Percentiles rank a stretch among this genome's conserved stretches.
These are phyloP conservation scores for Sclerotinia glacialis DNA, from an alignment of 2,329 filamentous ascomycete genomes.

Conservation along the genomic window DNA sequence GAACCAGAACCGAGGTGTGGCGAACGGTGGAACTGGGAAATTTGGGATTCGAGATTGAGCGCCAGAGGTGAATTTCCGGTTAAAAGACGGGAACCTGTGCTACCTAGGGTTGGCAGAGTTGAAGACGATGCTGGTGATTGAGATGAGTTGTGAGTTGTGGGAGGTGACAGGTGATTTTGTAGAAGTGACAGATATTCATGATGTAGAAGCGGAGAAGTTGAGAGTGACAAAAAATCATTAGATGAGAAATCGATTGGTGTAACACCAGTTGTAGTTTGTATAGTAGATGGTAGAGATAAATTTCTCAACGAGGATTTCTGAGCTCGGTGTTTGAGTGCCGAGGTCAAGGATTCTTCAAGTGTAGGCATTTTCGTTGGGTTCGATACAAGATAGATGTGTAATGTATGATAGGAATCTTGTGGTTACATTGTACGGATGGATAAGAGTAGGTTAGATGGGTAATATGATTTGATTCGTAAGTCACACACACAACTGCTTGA, in stretches of 20 bases:
- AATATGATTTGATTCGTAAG: conserved; percentile 7
- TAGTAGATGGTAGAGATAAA: conserved; percentile 11
- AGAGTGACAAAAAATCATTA: conserved; percentile 36
- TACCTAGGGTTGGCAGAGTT: conserved; percentile 24
- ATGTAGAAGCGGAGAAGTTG: conserved; percentile 26
- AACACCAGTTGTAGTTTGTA: conserved; percentile 41
- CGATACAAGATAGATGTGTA: not conserved
- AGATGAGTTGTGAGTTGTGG: no score
- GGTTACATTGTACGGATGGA: not conserved
- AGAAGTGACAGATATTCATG: conserved; percentile 28
- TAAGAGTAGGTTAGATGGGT: not conserved
- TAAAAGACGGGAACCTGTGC: conserved; percentile 58
- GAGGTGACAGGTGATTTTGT: not conserved
- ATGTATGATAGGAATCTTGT: not conserved
- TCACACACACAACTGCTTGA: not conserved
- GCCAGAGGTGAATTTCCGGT: conserved; percentile 63
- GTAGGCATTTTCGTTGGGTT: conserved; percentile 6
- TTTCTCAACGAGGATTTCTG: conserved; percentile 18
- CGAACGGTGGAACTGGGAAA: conserved; percentile 60
- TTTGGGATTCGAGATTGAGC: conserved; percentile 54
- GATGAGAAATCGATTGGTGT: conserved; percentile 43
- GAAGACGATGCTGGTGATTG: not conserved
- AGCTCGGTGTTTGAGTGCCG: conserved; percentile 15
- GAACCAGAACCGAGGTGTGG: conserved; percentile 55
- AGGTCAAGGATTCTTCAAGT: conserved; percentile 14